A percentile compares a stretch with the other conserved stretches of the same genome.
Evolutionary conservation across 169 alveolate species (phyloP).

Genomic region (Plasmodium berghei): DNA sequence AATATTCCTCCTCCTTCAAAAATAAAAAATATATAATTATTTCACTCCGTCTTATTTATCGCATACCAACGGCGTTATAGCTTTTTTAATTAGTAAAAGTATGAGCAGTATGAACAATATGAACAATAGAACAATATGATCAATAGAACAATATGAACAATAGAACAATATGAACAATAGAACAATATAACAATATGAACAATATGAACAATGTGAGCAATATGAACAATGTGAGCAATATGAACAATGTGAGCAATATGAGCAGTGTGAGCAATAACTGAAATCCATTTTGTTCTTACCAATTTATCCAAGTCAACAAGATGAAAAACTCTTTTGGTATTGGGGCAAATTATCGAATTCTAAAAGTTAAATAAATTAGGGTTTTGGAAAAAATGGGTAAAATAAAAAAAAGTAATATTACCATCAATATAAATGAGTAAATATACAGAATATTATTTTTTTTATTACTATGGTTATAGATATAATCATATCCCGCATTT

Average conservation of each 20-base stretch:
- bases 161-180: too few relatives aligned
- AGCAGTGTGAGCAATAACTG: background rate
- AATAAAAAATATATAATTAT: background rate
- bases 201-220: too few relatives aligned
- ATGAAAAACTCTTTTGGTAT: conserved; percentile 44
- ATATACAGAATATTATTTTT: background rate
- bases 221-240: background rate
- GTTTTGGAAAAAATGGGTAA: background rate
- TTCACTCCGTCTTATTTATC: too few relatives aligned
- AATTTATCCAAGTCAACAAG: conserved; percentile 53
- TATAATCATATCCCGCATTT: conserved; percentile 57
- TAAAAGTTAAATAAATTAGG: background rate
- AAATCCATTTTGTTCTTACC: conserved; percentile 11
- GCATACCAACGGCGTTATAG: background rate
- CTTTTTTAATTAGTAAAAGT: background rate
- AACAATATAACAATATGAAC: too few relatives aligned
- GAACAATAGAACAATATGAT: too few relatives aligned
- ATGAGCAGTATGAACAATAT: background rate
- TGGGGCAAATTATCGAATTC: conserved; percentile 68
- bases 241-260: background rate
- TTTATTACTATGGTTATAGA: conserved; percentile 61
- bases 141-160: too few relatives aligned
- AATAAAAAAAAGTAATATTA: conserved; percentile 8
- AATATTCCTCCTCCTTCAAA: conserved; percentile 61
- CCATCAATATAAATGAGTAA: background rate